Evolutionary conservation across 2,329 filamentous ascomycete species (phyloP).

Genomic region (Epichloe uncinata): DNA sequence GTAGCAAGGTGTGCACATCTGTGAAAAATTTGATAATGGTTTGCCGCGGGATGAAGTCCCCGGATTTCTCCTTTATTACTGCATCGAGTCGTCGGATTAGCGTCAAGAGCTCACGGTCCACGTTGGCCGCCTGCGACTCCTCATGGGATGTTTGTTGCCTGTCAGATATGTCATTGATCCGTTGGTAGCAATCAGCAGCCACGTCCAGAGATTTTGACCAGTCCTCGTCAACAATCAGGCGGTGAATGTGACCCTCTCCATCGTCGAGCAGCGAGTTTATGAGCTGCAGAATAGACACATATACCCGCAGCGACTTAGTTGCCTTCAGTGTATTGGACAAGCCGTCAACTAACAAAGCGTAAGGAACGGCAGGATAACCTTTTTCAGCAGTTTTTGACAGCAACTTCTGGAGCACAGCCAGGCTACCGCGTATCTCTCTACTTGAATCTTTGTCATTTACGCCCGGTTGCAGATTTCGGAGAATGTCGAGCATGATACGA

Average conservation of each 20-base stretch:
- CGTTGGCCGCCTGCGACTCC: constrained; percentile 21
- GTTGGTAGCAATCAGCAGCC: constrained; percentile 38
- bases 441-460: constrained; percentile 36
- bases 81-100: constrained; percentile 37
- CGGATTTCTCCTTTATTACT: constrained; percentile 28
- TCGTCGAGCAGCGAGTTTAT: constrained; percentile 43
- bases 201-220: constrained; percentile 50
- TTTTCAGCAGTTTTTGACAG: constrained; percentile 45
- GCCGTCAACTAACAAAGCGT: constrained; percentile 44
- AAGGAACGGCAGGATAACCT: constrained; percentile 46
- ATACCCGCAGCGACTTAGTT: constrained; percentile 31
- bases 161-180: constrained; percentile 14
- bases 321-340: constrained; percentile 36
- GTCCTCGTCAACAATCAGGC: constrained; percentile 49
- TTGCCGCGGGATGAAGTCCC: constrained; percentile 49
- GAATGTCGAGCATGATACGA: constrained; percentile 48
- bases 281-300: constrained; percentile 34
- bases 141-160: constrained; percentile 13
- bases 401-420: constrained; percentile 50
- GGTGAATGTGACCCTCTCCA: constrained; percentile 37
- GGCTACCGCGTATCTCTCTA: constrained; percentile 46
- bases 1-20: constrained; percentile 45
- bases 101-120: constrained; percentile 29
- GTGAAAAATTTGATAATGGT: constrained; percentile 55
- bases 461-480: constrained; percentile 34